phyloP scores from a whole-genome alignment of 441 rosid species.

The Cnidoscolus chayamansa region DNA sequence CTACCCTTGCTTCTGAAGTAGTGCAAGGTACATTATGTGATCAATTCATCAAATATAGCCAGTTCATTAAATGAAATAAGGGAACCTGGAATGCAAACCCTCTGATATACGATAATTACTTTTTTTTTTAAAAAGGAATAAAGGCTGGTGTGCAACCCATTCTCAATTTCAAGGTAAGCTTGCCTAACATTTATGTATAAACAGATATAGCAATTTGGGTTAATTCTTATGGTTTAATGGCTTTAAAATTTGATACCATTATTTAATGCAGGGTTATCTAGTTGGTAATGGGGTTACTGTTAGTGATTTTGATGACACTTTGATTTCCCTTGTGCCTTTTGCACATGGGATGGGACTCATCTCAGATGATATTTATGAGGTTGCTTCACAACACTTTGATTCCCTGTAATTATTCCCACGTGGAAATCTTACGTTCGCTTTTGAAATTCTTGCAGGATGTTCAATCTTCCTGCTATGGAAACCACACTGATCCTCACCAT shows the following conservation, averaged over 20 bases:
- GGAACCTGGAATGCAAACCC: not conserved
- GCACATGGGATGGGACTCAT: constrained; percentile 54
- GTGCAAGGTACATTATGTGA: constrained; percentile 35
- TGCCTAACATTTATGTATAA: not conserved
- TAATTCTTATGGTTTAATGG: no score
- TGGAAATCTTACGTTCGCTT: not conserved
- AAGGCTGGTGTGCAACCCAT: constrained; percentile 34
- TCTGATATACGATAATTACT: not conserved
- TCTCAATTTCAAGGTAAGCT: constrained; percentile 51
- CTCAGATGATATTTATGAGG: constrained; percentile 44
- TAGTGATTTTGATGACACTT: constrained; percentile 24
- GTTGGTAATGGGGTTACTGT: constrained; percentile 48
- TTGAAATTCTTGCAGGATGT: constrained; percentile 34
- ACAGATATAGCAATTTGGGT: not conserved
- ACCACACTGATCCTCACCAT: not conserved
- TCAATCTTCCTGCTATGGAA: constrained; percentile 29
- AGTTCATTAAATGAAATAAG: not conserved
- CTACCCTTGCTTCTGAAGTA: constrained; percentile 48
- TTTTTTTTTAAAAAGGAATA: constrained; percentile 34
- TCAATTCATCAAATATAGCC: not conserved
- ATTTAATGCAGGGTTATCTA: constrained; percentile 42
- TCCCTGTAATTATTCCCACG: not conserved
- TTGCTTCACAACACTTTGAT: not conserved
- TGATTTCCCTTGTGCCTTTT: constrained; percentile 39
- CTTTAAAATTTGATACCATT: not conserved